Percentiles rank a stretch among this genome's conserved stretches.
These are phyloP conservation scores for Candida montana DNA, from an alignment of 805 yeast species.

Conservation along the genomic window DNA sequence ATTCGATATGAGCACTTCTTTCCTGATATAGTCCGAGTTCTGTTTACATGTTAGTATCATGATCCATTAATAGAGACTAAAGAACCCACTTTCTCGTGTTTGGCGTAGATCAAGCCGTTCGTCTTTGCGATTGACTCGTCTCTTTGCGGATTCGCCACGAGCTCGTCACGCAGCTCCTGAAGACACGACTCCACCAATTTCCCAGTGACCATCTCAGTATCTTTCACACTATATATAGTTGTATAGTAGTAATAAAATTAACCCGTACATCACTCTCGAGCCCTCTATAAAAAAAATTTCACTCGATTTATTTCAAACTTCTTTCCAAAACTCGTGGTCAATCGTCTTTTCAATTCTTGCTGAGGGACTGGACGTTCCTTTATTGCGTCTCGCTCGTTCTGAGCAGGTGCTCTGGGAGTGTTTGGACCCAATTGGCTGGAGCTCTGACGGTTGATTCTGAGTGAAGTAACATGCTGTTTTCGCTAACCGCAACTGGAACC, in stretches of 20 bases:
- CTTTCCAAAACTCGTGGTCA: too few relatives aligned
- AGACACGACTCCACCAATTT: not conserved
- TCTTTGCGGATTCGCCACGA: not conserved
- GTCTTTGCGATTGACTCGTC: conserved; percentile 9
- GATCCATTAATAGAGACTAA: too few relatives aligned
- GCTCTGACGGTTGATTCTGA: conserved; percentile 9
- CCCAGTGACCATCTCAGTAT: not conserved
- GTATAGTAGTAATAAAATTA: too few relatives aligned
- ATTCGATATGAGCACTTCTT: not conserved
- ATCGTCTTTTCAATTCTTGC: not conserved
- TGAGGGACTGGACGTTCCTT: not conserved
- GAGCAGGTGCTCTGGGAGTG: conserved; percentile 1
- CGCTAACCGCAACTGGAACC: conserved; percentile 30
- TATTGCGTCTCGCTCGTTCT: conserved; percentile 2
- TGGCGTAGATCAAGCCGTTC: conserved; percentile 7
- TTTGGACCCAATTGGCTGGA: conserved; percentile 4
- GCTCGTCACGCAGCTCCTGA: not conserved
- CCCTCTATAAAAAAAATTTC: not conserved
- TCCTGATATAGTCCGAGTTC: conserved; percentile 6
- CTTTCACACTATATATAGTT: too few relatives aligned
- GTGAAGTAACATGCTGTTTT: conserved; percentile 20
- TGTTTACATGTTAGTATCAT: not conserved
- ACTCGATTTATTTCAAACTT: too few relatives aligned
- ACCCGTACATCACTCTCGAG: not conserved
- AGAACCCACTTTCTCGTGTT: conserved; percentile 15